phyloP scores from a whole-genome alignment of 805 yeast species.

The Scheffersomyces stipitis region DNA sequence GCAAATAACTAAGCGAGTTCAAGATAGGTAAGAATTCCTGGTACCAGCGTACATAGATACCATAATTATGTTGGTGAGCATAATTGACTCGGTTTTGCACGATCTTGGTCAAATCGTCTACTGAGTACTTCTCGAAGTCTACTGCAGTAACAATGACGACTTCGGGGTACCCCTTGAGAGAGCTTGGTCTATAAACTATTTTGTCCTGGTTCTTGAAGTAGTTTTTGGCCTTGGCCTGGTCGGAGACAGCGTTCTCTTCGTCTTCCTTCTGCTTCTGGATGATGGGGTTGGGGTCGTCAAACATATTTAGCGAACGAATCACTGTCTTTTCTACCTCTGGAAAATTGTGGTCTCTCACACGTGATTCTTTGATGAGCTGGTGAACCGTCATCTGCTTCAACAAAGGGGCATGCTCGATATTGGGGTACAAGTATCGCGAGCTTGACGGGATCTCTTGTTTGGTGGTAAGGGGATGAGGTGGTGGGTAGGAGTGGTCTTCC shows the following conservation, averaged over 20 bases:
- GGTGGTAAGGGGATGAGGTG: constrained; percentile 33
- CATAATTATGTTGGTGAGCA: constrained; percentile 78
- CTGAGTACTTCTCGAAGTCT: constrained; percentile 67
- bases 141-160: constrained; percentile 75
- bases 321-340: constrained; percentile 37
- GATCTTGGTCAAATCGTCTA: constrained; percentile 60
- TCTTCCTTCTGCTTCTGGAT: constrained; percentile 42
- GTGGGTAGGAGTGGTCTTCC: constrained; percentile 23
- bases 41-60: constrained; percentile 78
- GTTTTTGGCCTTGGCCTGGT: constrained; percentile 48
- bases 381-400: constrained; percentile 57
- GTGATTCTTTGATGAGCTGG: constrained; percentile 48
- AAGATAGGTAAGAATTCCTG: constrained; percentile 76
- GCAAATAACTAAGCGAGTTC: constrained; percentile 41
- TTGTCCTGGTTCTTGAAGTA: constrained; percentile 67
- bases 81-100: constrained; percentile 88
- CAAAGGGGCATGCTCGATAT: constrained; percentile 66
- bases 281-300: constrained; percentile 41
- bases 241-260: constrained; percentile 46
- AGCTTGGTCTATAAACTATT: constrained; percentile 44
- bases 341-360: constrained; percentile 45
- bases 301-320: constrained; percentile 39
- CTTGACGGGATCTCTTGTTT: constrained; percentile 40
- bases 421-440: constrained; percentile 64
- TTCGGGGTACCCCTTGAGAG: constrained; percentile 50